Evolutionary conservation across 371 early-diverging fungal genomes (phyloP), one percentile per base, ranked within the genome.

Genomic region (Phascolomyces articulosus): DNA sequence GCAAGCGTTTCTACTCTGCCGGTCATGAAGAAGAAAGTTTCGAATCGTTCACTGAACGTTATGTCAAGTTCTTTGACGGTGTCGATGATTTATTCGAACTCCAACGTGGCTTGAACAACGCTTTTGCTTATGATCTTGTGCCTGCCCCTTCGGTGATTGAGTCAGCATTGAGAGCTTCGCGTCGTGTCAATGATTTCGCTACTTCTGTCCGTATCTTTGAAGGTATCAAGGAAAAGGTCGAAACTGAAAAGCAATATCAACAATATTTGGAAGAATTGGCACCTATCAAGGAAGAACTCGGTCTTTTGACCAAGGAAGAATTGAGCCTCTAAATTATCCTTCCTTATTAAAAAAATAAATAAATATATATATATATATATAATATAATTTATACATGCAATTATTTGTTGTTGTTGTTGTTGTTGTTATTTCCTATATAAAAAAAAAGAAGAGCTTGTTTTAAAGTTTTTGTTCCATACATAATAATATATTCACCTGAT

Each of bases 21-120:
- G 87, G 80, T 55, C 90, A 89, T 74, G 84, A 85, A 65, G 91
- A 91, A 63, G 91, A 92, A 73, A 84, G 91, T 60, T 93, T 85
- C 69, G 94, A 93, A 77, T 85, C 89, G 56, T 91, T 90, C 80
- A 91, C 87, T 29, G 87, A 85, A 66, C 90, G 93, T 61, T 93
- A 92, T 65, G 88, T 90, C 72, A 88, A 88, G 79, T 93, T 92
- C 86, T 98, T 98, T 77, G 90, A 93, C 66, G 87, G 87, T 69
- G 92, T 91, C 58, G 95, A 95, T 63, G 97, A 98, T 83, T 87
- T 93, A 71, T 97, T 95, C 74, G 98, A 98, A 85, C 88, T 98
- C 56, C 95, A 96, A 86, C 90, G 97, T 72, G 96, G 97, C 47
- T 86, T 98, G 72, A 97, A 96, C 91, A 95, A 97, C 81, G 91